Conservation (phyloP, 2,329 filamentous ascomycete genomes). For the Aspergillus piperis region DNA sequence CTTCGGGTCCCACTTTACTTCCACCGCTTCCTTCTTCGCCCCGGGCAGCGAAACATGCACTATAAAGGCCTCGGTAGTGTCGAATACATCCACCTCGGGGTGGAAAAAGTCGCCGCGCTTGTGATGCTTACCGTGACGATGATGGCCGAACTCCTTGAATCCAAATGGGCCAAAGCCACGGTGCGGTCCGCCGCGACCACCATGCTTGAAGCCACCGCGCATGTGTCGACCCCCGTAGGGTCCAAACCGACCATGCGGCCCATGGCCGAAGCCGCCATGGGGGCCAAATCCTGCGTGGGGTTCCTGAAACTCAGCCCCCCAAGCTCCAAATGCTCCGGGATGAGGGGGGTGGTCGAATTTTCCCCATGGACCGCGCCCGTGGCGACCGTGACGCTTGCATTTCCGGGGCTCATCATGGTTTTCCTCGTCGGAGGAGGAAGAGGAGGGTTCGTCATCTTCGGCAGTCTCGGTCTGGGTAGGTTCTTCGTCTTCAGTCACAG, state of each 20-base stretch:
- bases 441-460: background rate
- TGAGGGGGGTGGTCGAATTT: background rate
- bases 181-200: background rate
- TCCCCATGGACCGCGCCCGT: background rate
- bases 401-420: background rate
- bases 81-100: conserved; percentile 8
- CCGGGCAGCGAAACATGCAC: conserved; percentile 4
- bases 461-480: background rate
- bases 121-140: background rate
- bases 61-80: background rate
- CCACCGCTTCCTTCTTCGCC: conserved; percentile 10
- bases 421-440: background rate
- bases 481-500: conserved; percentile 2
- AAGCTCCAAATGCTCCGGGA: background rate
- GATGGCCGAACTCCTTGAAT: background rate
- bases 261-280: background rate
- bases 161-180: conserved; percentile 2
- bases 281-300: background rate
- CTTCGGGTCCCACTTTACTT: conserved; percentile 8
- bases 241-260: background rate
- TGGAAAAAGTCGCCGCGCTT: background rate
- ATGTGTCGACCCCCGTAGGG: conserved; percentile 4
- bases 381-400: background rate
- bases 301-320: background rate
- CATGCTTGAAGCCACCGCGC: conserved; percentile 6